Conservation (phyloP, 2,329 filamentous ascomycete genomes). For the Apiospora aurea region DNA sequence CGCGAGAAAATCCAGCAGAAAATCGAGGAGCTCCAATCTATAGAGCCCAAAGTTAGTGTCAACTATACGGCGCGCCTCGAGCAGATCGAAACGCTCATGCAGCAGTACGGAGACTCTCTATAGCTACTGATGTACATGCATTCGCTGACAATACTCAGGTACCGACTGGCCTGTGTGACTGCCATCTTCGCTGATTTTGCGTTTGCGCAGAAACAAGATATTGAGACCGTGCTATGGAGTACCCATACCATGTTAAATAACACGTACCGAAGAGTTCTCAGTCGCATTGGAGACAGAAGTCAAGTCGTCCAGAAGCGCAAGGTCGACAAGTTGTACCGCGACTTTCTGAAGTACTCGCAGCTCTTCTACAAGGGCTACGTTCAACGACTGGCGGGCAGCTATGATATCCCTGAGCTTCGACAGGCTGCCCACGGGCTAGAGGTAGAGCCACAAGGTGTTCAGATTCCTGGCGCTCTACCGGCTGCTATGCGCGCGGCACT, state of each 20-base stretch:
- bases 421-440: constrained; percentile 53
- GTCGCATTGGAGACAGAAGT: constrained; percentile 58
- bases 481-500: constrained; percentile 63
- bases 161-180: constrained; percentile 75
- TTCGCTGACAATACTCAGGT: constrained; percentile 51
- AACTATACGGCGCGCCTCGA: constrained; percentile 42
- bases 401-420: constrained; percentile 59
- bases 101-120: constrained; percentile 38
- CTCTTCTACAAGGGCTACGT: constrained; percentile 89
- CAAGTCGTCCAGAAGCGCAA: constrained; percentile 73
- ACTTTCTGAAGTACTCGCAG: constrained; percentile 87
- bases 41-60: constrained; percentile 23
- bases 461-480: constrained; percentile 49
- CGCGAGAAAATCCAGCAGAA: constrained; percentile 37
- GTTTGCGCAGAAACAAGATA: constrained; percentile 66
- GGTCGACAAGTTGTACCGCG: constrained; percentile 79
- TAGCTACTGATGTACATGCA: not conserved
- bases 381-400: constrained; percentile 72
- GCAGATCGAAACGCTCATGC: constrained; percentile 40
- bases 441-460: constrained; percentile 50
- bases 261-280: constrained; percentile 76
- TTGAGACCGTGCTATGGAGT: constrained; percentile 79
- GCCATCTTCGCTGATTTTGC: constrained; percentile 77
- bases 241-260: constrained; percentile 79
- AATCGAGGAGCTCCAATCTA: constrained; percentile 36